Evolutionary conservation across 2,329 filamentous ascomycete species (phyloP).

Genomic region (Cadophora luteo-olivacea): DNA sequence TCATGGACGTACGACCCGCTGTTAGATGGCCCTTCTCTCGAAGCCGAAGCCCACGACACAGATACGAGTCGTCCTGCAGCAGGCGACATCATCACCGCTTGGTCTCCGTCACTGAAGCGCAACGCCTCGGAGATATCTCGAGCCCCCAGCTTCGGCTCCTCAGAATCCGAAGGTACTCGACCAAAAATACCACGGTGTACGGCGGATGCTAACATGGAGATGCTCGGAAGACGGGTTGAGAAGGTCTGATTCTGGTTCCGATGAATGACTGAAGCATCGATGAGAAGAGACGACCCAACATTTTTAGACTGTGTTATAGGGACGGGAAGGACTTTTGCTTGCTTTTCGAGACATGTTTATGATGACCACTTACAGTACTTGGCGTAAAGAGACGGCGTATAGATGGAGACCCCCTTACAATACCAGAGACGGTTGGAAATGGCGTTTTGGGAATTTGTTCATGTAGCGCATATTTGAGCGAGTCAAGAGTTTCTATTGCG

Average conservation of each 20-base stretch:
- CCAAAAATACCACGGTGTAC: constrained; percentile 40
- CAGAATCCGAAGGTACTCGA: constrained; percentile 42
- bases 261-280: constrained; percentile 13
- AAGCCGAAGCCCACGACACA: constrained; percentile 28
- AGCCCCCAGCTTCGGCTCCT: constrained; percentile 52
- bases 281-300: not conserved
- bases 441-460: constrained; percentile 14
- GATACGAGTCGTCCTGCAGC: constrained; percentile 47
- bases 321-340: not conserved
- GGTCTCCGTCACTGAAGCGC: constrained; percentile 52
- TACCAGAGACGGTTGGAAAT: constrained; percentile 15
- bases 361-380: not conserved
- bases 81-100: constrained; percentile 50
- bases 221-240: constrained; percentile 40
- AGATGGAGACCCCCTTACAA: constrained; percentile 14
- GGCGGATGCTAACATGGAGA: constrained; percentile 35
- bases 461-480: constrained; percentile 4
- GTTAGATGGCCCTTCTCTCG: constrained; percentile 52
- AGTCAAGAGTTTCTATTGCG: not conserved
- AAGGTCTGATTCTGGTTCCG: constrained; percentile 31
- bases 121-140: constrained; percentile 59
- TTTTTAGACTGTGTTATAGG: constrained; percentile 32
- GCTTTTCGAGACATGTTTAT: not conserved
- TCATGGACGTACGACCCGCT: constrained; percentile 59
- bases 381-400: constrained; percentile 22